Evolutionary conservation across 495 filamentous ascomycete genomes (phyloP), one percentile per base, ranked within the genome.

Genomic region (Durotheca rogersii): DNA sequence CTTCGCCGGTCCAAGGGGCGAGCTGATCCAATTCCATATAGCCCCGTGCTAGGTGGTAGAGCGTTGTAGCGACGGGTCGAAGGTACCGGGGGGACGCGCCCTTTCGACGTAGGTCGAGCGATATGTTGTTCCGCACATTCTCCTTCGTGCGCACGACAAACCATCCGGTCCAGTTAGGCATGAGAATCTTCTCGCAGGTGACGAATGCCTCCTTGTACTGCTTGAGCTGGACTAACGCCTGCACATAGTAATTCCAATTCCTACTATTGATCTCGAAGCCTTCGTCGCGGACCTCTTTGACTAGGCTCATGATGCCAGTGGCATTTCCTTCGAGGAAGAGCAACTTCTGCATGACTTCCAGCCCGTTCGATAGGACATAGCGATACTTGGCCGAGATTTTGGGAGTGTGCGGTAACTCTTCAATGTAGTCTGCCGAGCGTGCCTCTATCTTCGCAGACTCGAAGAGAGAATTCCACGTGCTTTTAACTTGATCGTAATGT

Each of bases 131-230:
- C 45, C 52, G 52, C 30, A 49, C 12, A 17, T 48, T 42, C 15
- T 54, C 46, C 14, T 20, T 48, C 4, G 9, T 31, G 5, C 67
- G 67, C 19, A 57, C 59, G 1, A 43, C 29, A 9, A 43, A 53
- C 90, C 90, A 95, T 15, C 87, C 87, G 2, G 74, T 74, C 78
- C 87, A 94, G 33, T 78, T 72, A 4, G 79, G 79, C 80, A 92
- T 90, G 46, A 95, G 81, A 23, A 81, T 75, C 9, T 69, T 52
- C 67, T 95, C 90, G 68, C 85, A 90, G 15, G 81, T 54, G 21
- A 60, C 41, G 62, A 93, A 93, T 30, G 89, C 88, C 17, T 67
- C 48, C 17, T 63, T 60, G 47, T 65, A 68, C 18, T 62, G 50
- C 29, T 71, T 64, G 45, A 71, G 47, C 19, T 68, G 58, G 25